phyloP scores from a whole-genome alignment of 345 rosid species.

The Atalantia buxifolia region DNA sequence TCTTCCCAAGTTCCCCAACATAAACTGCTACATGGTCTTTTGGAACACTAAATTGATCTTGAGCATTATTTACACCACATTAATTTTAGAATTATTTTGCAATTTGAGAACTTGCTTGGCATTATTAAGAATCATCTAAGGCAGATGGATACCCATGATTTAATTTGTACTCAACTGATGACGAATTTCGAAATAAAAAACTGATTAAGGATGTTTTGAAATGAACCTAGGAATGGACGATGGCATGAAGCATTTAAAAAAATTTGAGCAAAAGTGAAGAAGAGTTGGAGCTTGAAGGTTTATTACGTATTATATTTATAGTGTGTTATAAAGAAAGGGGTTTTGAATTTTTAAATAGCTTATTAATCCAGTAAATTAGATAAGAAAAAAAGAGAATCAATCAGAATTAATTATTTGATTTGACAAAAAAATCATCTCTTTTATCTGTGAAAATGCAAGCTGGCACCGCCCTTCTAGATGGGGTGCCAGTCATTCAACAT shows the following conservation, averaged over 20 bases:
- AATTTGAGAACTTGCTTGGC: no score
- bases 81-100: no score
- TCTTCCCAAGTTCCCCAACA: conserved; percentile 37
- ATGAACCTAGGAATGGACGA: neutral
- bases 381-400: no score
- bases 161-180: neutral
- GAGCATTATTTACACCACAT: neutral
- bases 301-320: neutral
- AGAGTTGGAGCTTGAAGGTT: neutral
- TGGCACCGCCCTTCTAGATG: no score
- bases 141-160: neutral
- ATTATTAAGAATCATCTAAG: neutral
- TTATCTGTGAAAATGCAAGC: no score
- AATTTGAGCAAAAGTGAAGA: neutral
- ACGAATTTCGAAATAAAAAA: neutral
- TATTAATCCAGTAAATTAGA: neutral
- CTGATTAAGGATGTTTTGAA: no score
- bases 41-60: conserved; percentile 5
- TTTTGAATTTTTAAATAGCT: neutral
- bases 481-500: no score
- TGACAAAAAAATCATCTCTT: no score
- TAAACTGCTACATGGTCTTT: conserved; percentile 38
- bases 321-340: neutral
- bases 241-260: no score
- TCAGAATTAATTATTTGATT: no score